Evolutionary conservation across 164 flowering plant species (phyloP), one percentile per base, ranked within the genome.

Genomic region (Taxillus chinensis): DNA sequence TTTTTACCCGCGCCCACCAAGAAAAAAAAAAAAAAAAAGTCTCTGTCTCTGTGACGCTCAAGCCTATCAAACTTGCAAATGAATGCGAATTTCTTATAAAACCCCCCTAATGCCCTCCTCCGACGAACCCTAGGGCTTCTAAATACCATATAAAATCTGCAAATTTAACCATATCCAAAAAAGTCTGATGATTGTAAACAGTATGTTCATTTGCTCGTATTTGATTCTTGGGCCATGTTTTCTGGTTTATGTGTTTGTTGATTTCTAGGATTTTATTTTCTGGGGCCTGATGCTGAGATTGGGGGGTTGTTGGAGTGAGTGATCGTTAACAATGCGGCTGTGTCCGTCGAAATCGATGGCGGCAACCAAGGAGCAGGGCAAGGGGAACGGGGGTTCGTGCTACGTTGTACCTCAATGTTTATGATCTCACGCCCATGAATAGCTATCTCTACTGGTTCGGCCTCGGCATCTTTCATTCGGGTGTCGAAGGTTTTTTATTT

Each of bases 381-480:
- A 67, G 56, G 75, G 27, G 70, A 53, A 80, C 75, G 39, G 67
- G 57, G 41, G 73, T 46, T 68, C 65, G 77, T 2, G 70, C 82
- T 37, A 58, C 65, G 62, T 60, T 92, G 72, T 89, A 80, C 66
- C 88, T 89, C 40, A 92, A 92, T 80, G 81, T 92, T n/a, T 92
- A 92, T 74, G 98, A 92, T 82, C 91, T 92, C 39, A 89, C 98
- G 2, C 96, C 91, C 42, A 59, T 85, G 62, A 92, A 89, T 70
- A 80, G 83, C 68, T 92, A 92, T 63, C 78, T 92, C 46, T 92
- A 87, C 77, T 89, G 90, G 92, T 71, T 89, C 48, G 98, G 96
- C n/a, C 79, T 86, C 1, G 98, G 98, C 17, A 78, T 92, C 55
- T 92, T 86, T 66, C 98, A 92, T 69, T 86, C 98, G 1, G 98